Percentiles rank a stretch among this genome's conserved stretches.
phyloP scores from a whole-genome alignment of 202 grass and related monocot genomes.

The Saccharum hybrid region DNA sequence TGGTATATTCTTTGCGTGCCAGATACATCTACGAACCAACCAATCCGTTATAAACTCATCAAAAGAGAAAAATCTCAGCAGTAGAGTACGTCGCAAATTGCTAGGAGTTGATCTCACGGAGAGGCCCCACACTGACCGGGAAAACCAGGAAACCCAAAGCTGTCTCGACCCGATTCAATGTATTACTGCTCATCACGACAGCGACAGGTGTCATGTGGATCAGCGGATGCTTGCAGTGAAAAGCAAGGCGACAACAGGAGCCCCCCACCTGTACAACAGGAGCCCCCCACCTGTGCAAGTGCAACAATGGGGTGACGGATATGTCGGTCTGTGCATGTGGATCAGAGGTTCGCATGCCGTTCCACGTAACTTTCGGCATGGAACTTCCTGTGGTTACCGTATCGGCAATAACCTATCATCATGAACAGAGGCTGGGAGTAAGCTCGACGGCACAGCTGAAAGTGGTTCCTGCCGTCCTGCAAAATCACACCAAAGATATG shows the following conservation, averaged over 20 bases:
- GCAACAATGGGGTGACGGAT: not conserved
- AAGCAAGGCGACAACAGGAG: conserved; percentile 13
- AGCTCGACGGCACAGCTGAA: not conserved
- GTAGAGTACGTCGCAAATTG: not conserved
- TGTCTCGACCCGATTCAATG: conserved; percentile 8
- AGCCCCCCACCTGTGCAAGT: conserved; percentile 1
- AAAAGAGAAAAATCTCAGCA: too few relatives aligned
- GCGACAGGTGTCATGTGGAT: not conserved
- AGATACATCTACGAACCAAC: not conserved
- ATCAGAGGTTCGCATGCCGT: not conserved
- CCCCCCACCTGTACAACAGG: too few relatives aligned
- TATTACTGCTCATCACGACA: not conserved
- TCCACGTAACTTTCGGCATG: conserved; percentile 28
- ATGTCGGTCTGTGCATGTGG: not conserved
- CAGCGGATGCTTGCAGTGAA: conserved; percentile 1
- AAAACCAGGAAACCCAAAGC: not conserved
- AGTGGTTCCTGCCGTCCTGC: conserved; percentile 7
- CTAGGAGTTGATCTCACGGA: not conserved
- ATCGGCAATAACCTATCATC: not conserved
- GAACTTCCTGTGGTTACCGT: conserved; percentile 1
- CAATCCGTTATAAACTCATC: too few relatives aligned
- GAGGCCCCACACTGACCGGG: not conserved
- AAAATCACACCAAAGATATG: not conserved
- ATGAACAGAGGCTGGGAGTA: not conserved
- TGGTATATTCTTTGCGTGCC: not conserved